Evolutionary conservation across 805 yeast species (phyloP).

Genomic region (Teunomyces cretensis): DNA sequence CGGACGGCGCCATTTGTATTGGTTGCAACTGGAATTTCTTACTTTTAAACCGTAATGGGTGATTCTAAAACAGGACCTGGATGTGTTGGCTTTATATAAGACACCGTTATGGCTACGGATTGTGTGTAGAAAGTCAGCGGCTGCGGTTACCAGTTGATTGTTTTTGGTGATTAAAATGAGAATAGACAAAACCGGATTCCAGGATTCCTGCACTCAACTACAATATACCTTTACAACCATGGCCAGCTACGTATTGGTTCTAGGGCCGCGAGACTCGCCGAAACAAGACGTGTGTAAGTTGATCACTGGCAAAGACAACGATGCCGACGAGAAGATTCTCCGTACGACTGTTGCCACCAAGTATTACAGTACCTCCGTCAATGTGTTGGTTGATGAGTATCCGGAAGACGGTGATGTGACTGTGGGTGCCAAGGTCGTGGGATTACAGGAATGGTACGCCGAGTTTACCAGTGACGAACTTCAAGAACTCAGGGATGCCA

Average conservation of each 20-base stretch:
- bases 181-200: neutral
- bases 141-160: neutral
- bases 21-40: too few species aligned
- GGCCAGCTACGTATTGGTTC: conserved; percentile 42
- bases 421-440: conserved; percentile 10
- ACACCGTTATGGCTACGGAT: too few species aligned
- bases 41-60: neutral
- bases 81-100: too few species aligned
- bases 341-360: conserved; percentile 26
- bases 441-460: conserved; percentile 33
- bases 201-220: conserved; percentile 2
- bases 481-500: conserved; percentile 43
- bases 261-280: conserved; percentile 45
- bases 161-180: neutral
- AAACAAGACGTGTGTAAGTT: conserved; percentile 32
- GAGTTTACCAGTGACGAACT: conserved; percentile 41
- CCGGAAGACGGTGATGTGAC: conserved; percentile 17
- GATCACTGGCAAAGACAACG: neutral
- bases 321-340: conserved; percentile 14
- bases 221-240: conserved; percentile 5
- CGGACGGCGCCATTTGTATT: conserved; percentile 6
- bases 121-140: neutral
- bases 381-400: conserved; percentile 38
- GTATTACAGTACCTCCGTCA: conserved; percentile 30
- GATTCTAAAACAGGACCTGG: neutral